Evolutionary conservation across 75 land plant species (phyloP).

Genomic region (Picea sitchensis): DNA sequence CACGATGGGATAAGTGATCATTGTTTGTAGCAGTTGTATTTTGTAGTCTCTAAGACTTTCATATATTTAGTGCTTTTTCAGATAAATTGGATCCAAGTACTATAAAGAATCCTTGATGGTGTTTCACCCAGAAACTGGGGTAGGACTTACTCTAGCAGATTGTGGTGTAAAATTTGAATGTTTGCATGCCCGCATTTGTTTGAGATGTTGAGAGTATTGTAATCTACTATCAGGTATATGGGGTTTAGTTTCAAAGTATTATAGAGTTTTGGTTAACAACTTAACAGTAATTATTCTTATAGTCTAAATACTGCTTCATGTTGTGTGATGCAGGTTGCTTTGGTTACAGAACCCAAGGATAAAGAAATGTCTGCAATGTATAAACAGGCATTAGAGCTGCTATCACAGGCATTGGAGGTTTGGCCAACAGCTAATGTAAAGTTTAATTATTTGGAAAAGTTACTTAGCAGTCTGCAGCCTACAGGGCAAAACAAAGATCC

Average conservation of each 20-base stretch:
- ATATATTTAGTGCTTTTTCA: too few relatives aligned
- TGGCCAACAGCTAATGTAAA: constrained; percentile 99
- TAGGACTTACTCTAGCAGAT: not conserved
- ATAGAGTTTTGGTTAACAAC: not conserved
- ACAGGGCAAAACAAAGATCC: constrained; percentile 90
- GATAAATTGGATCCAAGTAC: not conserved
- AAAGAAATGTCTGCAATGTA: constrained; percentile 92
- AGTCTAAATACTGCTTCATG: constrained; percentile 1
- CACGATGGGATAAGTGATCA: too few relatives aligned
- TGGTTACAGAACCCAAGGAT: constrained; percentile 98
- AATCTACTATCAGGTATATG: not conserved
- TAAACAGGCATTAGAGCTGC: constrained; percentile 91
- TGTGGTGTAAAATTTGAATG: not conserved
- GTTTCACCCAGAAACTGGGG: not conserved
- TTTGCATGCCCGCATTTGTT: not conserved
- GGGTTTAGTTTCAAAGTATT: too few relatives aligned
- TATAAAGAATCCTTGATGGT: not conserved
- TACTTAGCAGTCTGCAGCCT: constrained; percentile 71
- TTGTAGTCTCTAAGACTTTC: too few relatives aligned
- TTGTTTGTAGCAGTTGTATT: too few relatives aligned
- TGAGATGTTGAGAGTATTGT: not conserved
- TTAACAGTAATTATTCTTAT: not conserved
- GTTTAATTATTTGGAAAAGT: constrained; percentile 93
- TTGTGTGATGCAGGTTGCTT: constrained; percentile 66
- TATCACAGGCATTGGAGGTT: constrained; percentile 95